Evolutionary conservation across 83 land plant species (phyloP).

Genomic region (Picea abies): DNA sequence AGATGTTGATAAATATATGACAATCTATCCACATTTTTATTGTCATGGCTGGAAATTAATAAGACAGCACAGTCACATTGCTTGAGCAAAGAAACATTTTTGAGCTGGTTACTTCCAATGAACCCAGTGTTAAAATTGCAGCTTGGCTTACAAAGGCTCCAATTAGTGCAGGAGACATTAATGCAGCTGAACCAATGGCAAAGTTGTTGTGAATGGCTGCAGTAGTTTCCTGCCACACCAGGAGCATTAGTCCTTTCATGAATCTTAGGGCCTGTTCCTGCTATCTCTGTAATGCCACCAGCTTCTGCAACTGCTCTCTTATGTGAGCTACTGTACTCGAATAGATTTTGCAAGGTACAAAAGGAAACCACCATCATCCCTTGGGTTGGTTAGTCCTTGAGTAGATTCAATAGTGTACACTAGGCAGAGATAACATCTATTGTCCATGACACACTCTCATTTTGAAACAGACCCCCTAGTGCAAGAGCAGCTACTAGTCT

Average conservation of each 20-base stretch:
- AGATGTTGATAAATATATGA: too few species aligned
- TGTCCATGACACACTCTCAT: slow-evolving; percentile 77
- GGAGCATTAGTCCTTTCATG: slow-evolving; percentile 86
- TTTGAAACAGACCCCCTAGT: slow-evolving; percentile 92
- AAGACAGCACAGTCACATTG: too few species aligned
- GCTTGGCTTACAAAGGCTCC: slow-evolving; percentile 70
- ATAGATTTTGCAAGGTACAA: slow-evolving; percentile 94
- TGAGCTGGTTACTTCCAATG: too few species aligned
- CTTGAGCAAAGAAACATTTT: too few species aligned
- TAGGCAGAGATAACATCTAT: slow-evolving; percentile 93
- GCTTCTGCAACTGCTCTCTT: slow-evolving; percentile 99
- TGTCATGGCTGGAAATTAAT: too few species aligned
- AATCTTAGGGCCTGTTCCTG: slow-evolving; percentile 78
- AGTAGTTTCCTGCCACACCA: slow-evolving; percentile 91
- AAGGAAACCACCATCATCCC: slow-evolving; percentile 97
- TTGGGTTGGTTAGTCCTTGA: slow-evolving; percentile 95
- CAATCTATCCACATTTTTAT: too few species aligned
- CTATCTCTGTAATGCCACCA: slow-evolving; percentile 95
- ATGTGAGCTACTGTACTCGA: slow-evolving; percentile 89
- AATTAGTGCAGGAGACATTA: slow-evolving; percentile 62
- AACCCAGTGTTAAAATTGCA: slow-evolving; percentile 16
- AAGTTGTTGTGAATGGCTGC: slow-evolving; percentile 88
- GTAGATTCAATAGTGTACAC: slow-evolving; percentile 91
- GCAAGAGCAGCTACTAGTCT: slow-evolving; percentile 85
- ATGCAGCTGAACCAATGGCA: slow-evolving; percentile 77